Evolutionary conservation across 192 early-diverging fungal genomes (phyloP).

Genomic region (Paraglomus brasilianum): DNA sequence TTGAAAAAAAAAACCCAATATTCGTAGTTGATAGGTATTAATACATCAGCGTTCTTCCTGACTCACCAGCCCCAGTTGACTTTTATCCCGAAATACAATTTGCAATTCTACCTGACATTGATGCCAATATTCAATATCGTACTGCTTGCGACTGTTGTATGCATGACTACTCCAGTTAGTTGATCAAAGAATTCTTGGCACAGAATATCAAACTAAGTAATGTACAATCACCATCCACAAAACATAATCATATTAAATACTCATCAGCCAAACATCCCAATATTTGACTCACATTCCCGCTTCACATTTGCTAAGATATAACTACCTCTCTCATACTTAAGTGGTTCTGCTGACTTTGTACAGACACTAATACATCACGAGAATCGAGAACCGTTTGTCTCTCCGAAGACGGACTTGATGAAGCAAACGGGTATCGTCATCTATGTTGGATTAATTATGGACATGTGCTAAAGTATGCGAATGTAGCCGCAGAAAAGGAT

Average conservation of each 20-base stretch:
- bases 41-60: too few relatives aligned
- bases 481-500: too few relatives aligned
- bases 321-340: not conserved
- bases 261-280: not conserved
- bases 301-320: not conserved
- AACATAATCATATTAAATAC: not conserved
- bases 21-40: too few relatives aligned
- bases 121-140: conserved; percentile 75
- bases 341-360: not conserved
- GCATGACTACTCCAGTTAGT: conserved; percentile 74
- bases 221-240: conserved; percentile 23
- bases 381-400: not conserved
- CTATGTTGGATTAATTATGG: not conserved
- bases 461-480: too few relatives aligned
- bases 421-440: not conserved
- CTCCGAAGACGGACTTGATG: not conserved
- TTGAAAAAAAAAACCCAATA: not conserved
- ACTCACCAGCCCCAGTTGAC: too few relatives aligned
- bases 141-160: conserved; percentile 67
- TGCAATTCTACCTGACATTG: conserved; percentile 55
- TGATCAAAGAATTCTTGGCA: conserved; percentile 31
- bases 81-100: too few relatives aligned
- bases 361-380: not conserved
- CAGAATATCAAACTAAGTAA: conserved; percentile 69
- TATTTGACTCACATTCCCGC: conserved; percentile 32